Conservation (phyloP, 1,284 basidiomycete species). For the Trichosporon sp. region DNA sequence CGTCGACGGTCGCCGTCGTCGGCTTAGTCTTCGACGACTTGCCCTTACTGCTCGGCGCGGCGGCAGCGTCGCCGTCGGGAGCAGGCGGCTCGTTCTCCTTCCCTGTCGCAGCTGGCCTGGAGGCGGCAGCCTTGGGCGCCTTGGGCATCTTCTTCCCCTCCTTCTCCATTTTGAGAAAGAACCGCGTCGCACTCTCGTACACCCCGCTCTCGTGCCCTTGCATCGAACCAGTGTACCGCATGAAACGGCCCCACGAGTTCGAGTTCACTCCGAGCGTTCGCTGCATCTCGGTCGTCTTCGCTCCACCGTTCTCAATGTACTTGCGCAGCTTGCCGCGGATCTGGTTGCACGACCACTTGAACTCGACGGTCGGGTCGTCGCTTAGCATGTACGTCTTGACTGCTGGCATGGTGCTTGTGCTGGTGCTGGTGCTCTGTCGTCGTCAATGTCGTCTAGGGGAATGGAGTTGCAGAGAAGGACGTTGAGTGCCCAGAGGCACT, state of each 20-base stretch:
- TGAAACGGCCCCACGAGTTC: conserved; percentile 7
- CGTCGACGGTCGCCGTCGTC: conserved; percentile 1
- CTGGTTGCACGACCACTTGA: conserved; percentile 9
- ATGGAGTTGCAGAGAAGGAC: too few species aligned
- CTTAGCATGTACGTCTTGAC: neutral
- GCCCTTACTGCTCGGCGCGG: neutral
- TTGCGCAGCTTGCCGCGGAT: conserved; percentile 1
- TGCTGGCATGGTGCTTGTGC: neutral
- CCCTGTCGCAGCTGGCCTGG: neutral
- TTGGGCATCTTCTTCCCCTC: neutral
- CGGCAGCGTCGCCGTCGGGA: neutral
- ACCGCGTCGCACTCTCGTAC: neutral
- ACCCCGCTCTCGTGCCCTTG: neutral
- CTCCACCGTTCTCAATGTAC: conserved; percentile 5
- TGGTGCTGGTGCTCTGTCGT: neutral
- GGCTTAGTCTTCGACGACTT: neutral
- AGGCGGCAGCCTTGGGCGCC: too few species aligned
- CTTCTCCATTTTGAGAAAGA: conserved; percentile 6
- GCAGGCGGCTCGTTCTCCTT: neutral
- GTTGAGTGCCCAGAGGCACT: too few species aligned
- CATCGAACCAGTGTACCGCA: neutral
- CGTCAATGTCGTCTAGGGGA: neutral
- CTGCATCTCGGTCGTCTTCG: conserved; percentile 6
- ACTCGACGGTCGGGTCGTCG: neutral
- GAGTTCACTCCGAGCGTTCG: conserved; percentile 1